A percentile compares a stretch with the other conserved stretches of the same genome.
phyloP scores from a whole-genome alignment of 306 rosid species.

The Castanea crenata region DNA sequence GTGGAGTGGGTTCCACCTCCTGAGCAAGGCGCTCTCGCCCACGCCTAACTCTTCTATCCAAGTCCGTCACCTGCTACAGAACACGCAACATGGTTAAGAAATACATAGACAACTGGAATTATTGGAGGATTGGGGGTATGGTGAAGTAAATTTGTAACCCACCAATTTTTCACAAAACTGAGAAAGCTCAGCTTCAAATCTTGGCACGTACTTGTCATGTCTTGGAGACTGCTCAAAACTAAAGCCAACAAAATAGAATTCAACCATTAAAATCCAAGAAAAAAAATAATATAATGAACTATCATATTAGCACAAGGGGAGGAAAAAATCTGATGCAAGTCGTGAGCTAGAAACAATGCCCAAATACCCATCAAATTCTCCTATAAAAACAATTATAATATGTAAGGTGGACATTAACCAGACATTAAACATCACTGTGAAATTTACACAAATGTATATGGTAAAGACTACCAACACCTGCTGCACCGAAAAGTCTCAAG shows the following conservation, averaged over 20 bases:
- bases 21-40: slow-evolving; percentile 97
- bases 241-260: slow-evolving; percentile 24
- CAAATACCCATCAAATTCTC: background rate
- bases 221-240: slow-evolving; percentile 95
- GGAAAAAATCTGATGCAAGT: background rate
- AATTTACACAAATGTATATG: background rate
- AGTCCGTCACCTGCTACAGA: slow-evolving; percentile 77
- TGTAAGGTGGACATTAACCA: background rate
- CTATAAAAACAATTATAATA: background rate
- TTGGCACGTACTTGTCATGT: slow-evolving; percentile 76
- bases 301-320: background rate
- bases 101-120: background rate
- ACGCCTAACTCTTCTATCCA: slow-evolving; percentile 96
- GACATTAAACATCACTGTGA: background rate
- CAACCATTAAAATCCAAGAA: slow-evolving; percentile 6
- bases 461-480: background rate
- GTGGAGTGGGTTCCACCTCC: slow-evolving; percentile 92
- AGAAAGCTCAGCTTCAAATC: slow-evolving; percentile 91
- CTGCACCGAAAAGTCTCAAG: background rate
- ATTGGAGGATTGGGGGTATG: background rate
- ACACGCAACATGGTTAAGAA: background rate
- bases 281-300: slow-evolving; percentile 5
- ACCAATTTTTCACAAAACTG: slow-evolving; percentile 98
- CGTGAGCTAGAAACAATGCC: background rate
- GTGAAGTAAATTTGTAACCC: slow-evolving; percentile 15